These are phyloP conservation scores for Wickerhamomyces canadensis DNA, from an alignment of 805 yeast species.

Conservation along the genomic window DNA sequence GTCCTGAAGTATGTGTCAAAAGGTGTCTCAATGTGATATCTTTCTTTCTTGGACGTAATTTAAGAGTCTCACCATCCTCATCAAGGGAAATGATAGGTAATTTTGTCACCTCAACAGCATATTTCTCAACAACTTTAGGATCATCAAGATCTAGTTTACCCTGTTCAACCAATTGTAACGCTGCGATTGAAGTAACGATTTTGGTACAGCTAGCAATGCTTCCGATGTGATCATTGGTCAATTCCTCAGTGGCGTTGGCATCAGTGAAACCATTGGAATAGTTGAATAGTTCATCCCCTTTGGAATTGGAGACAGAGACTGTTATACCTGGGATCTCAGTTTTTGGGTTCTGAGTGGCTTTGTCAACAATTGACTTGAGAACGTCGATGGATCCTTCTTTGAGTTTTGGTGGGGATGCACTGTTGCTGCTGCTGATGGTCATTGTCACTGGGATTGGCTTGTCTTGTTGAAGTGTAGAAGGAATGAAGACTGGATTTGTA, in stretches of 20 bases:
- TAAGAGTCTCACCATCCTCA: slow-evolving; percentile 12
- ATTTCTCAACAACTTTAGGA: slow-evolving; percentile 20
- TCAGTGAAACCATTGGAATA: slow-evolving; percentile 18
- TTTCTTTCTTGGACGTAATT: slow-evolving; percentile 13
- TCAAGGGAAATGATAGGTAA: slow-evolving; percentile 14
- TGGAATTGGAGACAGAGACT: slow-evolving; percentile 10
- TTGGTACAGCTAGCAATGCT: slow-evolving; percentile 26
- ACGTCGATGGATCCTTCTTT: background rate
- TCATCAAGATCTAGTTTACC: slow-evolving; percentile 23
- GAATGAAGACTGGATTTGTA: too few species aligned
- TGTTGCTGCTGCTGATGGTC: background rate
- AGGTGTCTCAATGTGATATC: slow-evolving; percentile 26
- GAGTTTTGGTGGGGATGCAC: too few species aligned
- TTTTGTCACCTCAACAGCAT: slow-evolving; percentile 20
- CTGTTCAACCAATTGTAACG: slow-evolving; percentile 25
- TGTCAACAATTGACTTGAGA: slow-evolving; percentile 1
- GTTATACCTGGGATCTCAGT: slow-evolving; percentile 11
- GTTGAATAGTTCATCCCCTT: slow-evolving; percentile 15
- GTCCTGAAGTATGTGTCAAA: slow-evolving; percentile 30
- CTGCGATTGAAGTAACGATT: slow-evolving; percentile 20
- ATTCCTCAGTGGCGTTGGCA: slow-evolving; percentile 7
- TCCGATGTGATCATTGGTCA: slow-evolving; percentile 19
- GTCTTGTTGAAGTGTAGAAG: too few species aligned
- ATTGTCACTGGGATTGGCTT: too few species aligned
- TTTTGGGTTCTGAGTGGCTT: slow-evolving; percentile 2